Base-by-base conservation (phyloP, 306 rosid species). In the Calophaca sinica region DNA sequence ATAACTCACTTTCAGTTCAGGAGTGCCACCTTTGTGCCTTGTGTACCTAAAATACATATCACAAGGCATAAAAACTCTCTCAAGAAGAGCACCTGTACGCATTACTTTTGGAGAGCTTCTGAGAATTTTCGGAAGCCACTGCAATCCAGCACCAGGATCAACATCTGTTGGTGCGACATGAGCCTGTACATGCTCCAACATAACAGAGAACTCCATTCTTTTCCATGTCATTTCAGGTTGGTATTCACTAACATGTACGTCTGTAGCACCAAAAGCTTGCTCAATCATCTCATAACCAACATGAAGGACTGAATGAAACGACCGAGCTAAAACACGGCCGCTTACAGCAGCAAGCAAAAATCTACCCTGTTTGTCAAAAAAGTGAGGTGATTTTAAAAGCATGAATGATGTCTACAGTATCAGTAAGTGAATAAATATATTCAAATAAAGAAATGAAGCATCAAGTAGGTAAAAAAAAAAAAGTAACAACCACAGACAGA, bases 81-180 rank as follows among this genome's bases (percentile, higher is more conserved):
- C 99, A 61, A 96, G 98, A 78, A 96, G 89, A 85, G 99, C 99
- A 84, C 99, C 99, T 7, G 99, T 96, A 54, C 99, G 99, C 84
- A 89, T 89, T 52, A 92, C 98, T 89, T 96, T 92, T 31, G 99
- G 99, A 74, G 99, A 96, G 85, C 89, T 96, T 86, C 88, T 86
- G 57, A 82, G 90, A 85, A 96, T 90, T 87, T 89, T 86, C 1
- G 98, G 99, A 79, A 96, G 99, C 99, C 99, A 96, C 85, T 96
- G 99, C 84, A 96, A 77, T 68, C 99, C 99, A 80, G 99, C 99
- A 62, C 99, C 99, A 29, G 93, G 99, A 86, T 96, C 99, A 86
- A 96, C 97, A 87, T 96, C 99, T 48, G 99, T 96, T 39, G 99
- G 99, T 13, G 99, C 99, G 73, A 96, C 99, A 88, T 96, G 99